Evolutionary conservation across 257 asterid genomes (phyloP), one percentile per base, ranked within the genome.

Genomic region (Craterostigma plantagineum): DNA sequence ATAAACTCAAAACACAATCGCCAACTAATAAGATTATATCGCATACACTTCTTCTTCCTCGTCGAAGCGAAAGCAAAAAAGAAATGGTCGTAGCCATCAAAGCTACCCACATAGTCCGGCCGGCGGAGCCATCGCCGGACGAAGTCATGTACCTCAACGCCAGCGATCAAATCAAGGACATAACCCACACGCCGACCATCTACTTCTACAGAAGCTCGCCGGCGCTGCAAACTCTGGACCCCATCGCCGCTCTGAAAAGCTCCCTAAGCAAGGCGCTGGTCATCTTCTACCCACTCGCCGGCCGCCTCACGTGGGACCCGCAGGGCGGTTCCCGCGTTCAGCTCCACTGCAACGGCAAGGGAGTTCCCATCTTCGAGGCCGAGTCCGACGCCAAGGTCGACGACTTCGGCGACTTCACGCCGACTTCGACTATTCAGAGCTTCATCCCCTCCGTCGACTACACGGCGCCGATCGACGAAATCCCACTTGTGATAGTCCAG

Each of bases 221-320:
- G 4, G 12, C 55, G 30, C 30, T 23, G 63, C 43, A 46, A 40
- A 10, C 40, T 1, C 45, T 61, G 13, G 14, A 40, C 50, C 47
- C 64, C 12, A 37, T 60, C 55, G 18, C 54, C 7, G 60, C 54
- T 39, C 70, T 76, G 0, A 36, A 42, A 11, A 36, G 33, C 11
- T 70, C 91, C 6, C 34, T 77, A 12, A 55, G 73, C 59, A 46
- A 42, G 41, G 62, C 36, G 4, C 44, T 77, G 51, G 83, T 70
- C 42, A 56, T 59, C 14, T 77, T 73, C n/a, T 73, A 73, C 55
- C 80, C 84, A 0, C 1, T 73, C 8, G 77, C 91, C 1, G 84
- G 91, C 0, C 81, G 78, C 38, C 41, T 73, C 4, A 6, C 30
- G 30, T 23, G 30, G 74, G 56, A 58, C 33, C 59, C 69, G 65